These are phyloP conservation scores for Colletotrichum australisinense DNA, from an alignment of 2,329 filamentous ascomycete species.

Conservation along the genomic window DNA sequence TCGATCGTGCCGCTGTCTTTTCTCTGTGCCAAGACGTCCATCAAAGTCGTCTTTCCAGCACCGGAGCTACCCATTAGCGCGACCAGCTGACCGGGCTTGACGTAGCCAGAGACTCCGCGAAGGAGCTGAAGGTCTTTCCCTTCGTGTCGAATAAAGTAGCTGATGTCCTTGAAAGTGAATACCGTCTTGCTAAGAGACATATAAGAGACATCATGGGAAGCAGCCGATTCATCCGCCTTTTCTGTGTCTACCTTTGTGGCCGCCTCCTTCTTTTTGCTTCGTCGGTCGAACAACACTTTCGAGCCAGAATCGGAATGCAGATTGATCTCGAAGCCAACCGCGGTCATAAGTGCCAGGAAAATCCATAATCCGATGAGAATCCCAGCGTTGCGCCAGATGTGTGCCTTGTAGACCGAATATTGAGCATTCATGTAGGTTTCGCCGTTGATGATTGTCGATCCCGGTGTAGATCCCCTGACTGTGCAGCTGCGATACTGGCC, in stretches of 20 bases:
- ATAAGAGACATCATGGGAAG: not conserved
- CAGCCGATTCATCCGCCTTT: not conserved
- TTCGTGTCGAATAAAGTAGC: conserved; percentile 9
- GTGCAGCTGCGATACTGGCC: not conserved
- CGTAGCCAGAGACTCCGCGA: conserved; percentile 75
- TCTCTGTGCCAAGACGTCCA: conserved; percentile 76
- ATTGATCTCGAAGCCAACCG: not conserved
- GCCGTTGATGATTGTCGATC: conserved; percentile 41
- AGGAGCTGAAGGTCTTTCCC: conserved; percentile 67
- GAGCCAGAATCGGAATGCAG: not conserved
- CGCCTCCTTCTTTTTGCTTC: not conserved
- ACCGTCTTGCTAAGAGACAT: conserved; percentile 7
- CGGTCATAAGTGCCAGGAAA: conserved; percentile 21
- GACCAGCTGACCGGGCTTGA: conserved; percentile 75
- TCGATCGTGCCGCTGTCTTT: conserved; percentile 48
- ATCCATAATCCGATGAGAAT: conserved; percentile 35
- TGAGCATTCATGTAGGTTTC: conserved; percentile 28
- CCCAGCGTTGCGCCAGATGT: conserved; percentile 39
- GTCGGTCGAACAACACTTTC: not conserved
- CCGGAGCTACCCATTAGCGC: conserved; percentile 65
- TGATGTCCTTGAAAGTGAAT: conserved; percentile 28
- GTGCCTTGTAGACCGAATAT: not conserved
- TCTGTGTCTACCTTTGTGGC: not conserved
- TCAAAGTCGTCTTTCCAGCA: conserved; percentile 50
- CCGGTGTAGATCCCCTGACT: not conserved